phyloP scores from a whole-genome alignment of 495 filamentous ascomycete genomes.

The Pyrenula massariospora region DNA sequence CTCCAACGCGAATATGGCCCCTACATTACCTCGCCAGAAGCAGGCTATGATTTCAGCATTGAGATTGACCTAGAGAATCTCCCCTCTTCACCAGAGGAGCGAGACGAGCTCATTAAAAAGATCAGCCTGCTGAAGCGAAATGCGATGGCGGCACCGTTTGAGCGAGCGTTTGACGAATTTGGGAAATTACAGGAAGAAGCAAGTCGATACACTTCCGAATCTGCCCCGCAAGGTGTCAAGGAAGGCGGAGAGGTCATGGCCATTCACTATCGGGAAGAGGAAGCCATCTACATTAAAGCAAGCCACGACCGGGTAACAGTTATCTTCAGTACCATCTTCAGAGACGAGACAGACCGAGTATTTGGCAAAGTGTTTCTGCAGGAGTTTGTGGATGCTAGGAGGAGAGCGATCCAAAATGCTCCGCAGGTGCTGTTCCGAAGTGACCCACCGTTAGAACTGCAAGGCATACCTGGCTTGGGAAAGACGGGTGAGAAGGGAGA shows the following conservation, averaged over 20 bases:
- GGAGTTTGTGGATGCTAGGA: constrained; percentile 93
- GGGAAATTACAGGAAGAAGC: constrained; percentile 74
- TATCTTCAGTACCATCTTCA: constrained; percentile 96
- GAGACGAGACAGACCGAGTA: constrained; percentile 93
- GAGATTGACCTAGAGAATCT: constrained; percentile 78
- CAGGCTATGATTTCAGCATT: constrained; percentile 90
- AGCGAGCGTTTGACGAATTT: constrained; percentile 90
- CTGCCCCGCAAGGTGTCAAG: constrained; percentile 74
- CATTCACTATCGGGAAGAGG: constrained; percentile 95
- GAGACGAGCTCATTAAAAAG: constrained; percentile 73
- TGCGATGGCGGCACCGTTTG: constrained; percentile 95
- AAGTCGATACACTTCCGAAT: constrained; percentile 79
- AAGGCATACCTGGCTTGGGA: constrained; percentile 71
- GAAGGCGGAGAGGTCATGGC: constrained; percentile 92
- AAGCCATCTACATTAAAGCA: constrained; percentile 98
- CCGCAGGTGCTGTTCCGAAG: constrained; percentile 96
- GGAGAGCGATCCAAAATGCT: constrained; percentile 92
- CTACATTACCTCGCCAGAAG: constrained; percentile 78
- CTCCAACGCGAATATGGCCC: constrained; percentile 88
- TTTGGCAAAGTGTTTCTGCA: constrained; percentile 93
- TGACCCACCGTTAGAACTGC: constrained; percentile 84
- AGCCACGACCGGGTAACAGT: constrained; percentile 94
- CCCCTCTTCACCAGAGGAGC: constrained; percentile 65
- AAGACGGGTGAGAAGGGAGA: constrained; percentile 57
- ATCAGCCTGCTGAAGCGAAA: constrained; percentile 89